Base-by-base conservation (phyloP, 805 yeast species). In the Metschnikowia vanudenii region DNA sequence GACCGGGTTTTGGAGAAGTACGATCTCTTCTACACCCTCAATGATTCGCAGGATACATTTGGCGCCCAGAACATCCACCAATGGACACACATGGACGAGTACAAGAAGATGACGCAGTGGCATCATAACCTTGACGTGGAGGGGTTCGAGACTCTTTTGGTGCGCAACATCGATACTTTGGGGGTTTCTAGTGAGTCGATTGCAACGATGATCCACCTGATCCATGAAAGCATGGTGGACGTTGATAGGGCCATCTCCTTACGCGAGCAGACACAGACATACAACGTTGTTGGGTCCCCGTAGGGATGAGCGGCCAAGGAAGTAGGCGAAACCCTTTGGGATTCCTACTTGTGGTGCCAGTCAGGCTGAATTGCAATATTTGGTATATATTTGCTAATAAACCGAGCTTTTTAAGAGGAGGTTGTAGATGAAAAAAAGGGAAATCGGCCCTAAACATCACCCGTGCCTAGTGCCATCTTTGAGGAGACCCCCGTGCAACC, bases 81-180 rank as follows among this genome's bases (percentile, higher is more conserved):
- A 5, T 37, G 39, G 43, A 37, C 47, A 3, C 47, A 18, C 34
- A 39, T 38, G 38, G 33, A 18, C 14, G 47, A 43, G 24, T 43
- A 38, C 24, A 33, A 34, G 18, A 32, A 18, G 20, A 24, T 38
- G 30, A 43, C 47, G 11, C 12, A n/a, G 14, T 43, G 47, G 47
- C 35, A 38, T 17, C n/a, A 19, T 24, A 35, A 28, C 11, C 39
- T 43, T 26, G 35, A 39, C 19, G 18, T 20, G 17, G 30, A 11
- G 3, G 35, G 16, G 7, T 43, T 43, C n/a, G 39, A 33, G 36
- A 20, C 9, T 7, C 42, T 38, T 26, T 43, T 43, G 47, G 30
- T 17, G 3, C 30, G 12, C 9, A 37, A 43, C 31, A n/a, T 43
- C 30, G 18, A 19, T 13, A 30, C 17, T n/a, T 43, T 43, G 47